Evolutionary conservation across 768 basidiomycete genomes (phyloP), one percentile per base, ranked within the genome.

Genomic region (Postia placenta): DNA sequence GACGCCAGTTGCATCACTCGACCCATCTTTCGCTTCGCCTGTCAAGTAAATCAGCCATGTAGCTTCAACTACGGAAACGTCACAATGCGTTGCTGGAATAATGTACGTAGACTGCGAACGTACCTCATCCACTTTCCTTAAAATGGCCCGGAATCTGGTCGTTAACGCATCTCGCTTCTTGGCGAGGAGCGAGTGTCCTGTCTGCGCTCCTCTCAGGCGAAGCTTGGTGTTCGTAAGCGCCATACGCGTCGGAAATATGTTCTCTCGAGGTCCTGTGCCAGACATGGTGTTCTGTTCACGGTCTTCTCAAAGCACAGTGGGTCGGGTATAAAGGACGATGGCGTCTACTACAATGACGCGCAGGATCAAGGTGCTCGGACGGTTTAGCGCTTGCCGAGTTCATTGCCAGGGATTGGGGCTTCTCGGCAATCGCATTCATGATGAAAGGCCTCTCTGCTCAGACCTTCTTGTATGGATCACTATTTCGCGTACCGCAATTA

Each of bases 11-110:
- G 96, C 85, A 99, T 96, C 22, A 98, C 94, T 51, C 90, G 79
- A 25, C 96, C 96, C 96, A 98, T 99, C 72, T 97, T 94, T 51
- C 93, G 81, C 68, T 99, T 99, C 9, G 96, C 95, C 94, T 98
- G 53, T 4, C 48, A 57, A 47, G 55, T 50, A 40, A n/a, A n/a
- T n/a, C n/a, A n/a, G n/a, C n/a, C n/a, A n/a, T n/a, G n/a, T n/a
- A n/a, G 19, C 12, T 4, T 20, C 5, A 9, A 15, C 25, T 5
- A 38, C 14, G 36, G 36, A 38, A 14, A 38, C 15, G 36, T 20
- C 14, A 15, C 36, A 5, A 20, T 20, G 42, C 2, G 27, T 27
- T 11, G 12, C 64, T n/a, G n/a, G n/a, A n/a, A n/a, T n/a, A n/a
- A n/a, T n/a, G n/a, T n/a, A n/a, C n/a, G 25, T 24, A 24, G 47